Conservation (phyloP, 164 flowering plant species). For the Saururus chinensis region DNA sequence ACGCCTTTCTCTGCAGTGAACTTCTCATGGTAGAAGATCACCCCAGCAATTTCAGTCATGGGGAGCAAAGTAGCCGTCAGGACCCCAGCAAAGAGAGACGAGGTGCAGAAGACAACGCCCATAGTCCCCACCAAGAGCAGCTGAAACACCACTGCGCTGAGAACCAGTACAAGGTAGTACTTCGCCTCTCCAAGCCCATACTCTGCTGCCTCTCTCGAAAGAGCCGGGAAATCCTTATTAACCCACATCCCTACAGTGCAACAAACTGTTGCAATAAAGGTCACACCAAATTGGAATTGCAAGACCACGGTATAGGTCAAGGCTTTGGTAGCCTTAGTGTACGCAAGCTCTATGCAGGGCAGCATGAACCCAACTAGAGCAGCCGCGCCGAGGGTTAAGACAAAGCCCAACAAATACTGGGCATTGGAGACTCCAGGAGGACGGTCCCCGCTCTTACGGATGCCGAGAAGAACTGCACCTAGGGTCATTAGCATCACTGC, state of each 20-base stretch:
- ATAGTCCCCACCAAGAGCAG: constrained; percentile 34
- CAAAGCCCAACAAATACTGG: constrained; percentile 18
- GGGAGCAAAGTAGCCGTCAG: constrained; percentile 34
- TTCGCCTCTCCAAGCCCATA: constrained; percentile 32
- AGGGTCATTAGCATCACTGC: constrained; percentile 22
- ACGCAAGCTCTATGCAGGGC: constrained; percentile 12
- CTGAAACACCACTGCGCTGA: constrained; percentile 31
- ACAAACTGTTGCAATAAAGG: constrained; percentile 12
- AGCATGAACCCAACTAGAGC: constrained; percentile 13
- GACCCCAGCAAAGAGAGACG: constrained; percentile 43
- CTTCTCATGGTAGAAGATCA: constrained; percentile 12
- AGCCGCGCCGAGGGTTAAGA: constrained; percentile 11
- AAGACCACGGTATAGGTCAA: constrained; percentile 17
- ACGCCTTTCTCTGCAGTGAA: constrained; percentile 18
- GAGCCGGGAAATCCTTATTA: constrained; percentile 30
- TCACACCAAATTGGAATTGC: constrained; percentile 14
- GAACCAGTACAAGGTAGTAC: constrained; percentile 32
- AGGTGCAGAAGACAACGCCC: constrained; percentile 39
- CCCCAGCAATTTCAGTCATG: constrained; percentile 33
- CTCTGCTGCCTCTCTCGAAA: constrained; percentile 38
- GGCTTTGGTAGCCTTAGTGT: constrained; percentile 6
- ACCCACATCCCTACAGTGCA: constrained; percentile 17
- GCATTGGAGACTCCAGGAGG: constrained; percentile 10
- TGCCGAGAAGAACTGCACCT: constrained; percentile 15
- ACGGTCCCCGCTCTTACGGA: constrained; percentile 14